Percentiles rank a stretch among this genome's conserved stretches.
Conservation (phyloP, 805 yeast species). For the Pichia heedii region DNA sequence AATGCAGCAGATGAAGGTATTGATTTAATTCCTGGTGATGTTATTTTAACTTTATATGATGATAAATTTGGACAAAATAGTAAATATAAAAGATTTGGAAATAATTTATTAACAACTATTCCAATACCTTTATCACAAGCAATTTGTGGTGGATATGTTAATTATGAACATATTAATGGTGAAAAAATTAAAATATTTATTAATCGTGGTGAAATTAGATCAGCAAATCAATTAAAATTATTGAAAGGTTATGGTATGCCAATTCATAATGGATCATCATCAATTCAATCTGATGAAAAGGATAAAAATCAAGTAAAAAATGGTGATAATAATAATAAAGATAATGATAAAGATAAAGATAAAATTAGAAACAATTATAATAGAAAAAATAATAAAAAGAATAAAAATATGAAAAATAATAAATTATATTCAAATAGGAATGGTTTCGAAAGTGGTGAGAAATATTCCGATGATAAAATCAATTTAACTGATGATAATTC, state of each 20-base stretch:
- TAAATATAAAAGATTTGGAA: constrained; percentile 29
- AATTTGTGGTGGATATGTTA: constrained; percentile 22
- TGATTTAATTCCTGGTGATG: constrained; percentile 56
- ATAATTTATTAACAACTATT: constrained; percentile 16
- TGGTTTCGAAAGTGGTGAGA: no score
- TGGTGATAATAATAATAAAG: neutral
- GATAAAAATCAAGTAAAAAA: neutral
- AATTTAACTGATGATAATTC: neutral
- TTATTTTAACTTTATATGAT: constrained; percentile 39
- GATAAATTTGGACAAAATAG: constrained; percentile 26
- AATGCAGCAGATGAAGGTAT: constrained; percentile 61
- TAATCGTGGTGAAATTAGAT: constrained; percentile 43
- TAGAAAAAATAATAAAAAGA: neutral
- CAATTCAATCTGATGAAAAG: neutral
- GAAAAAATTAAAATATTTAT: constrained; percentile 31
- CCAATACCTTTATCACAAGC: constrained; percentile 16
- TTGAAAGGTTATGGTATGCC: constrained; percentile 57
- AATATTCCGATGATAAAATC: neutral
- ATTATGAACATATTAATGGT: constrained; percentile 30
- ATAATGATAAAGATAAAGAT: neutral
- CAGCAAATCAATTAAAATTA: constrained; percentile 33
- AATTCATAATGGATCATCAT: constrained; percentile 15
- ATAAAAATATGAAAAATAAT: neutral
- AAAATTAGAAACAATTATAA: neutral
- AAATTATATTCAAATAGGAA: neutral